phyloP scores from a whole-genome alignment of 2,329 filamentous ascomycete species.

The Aureobasidium uvarum region DNA sequence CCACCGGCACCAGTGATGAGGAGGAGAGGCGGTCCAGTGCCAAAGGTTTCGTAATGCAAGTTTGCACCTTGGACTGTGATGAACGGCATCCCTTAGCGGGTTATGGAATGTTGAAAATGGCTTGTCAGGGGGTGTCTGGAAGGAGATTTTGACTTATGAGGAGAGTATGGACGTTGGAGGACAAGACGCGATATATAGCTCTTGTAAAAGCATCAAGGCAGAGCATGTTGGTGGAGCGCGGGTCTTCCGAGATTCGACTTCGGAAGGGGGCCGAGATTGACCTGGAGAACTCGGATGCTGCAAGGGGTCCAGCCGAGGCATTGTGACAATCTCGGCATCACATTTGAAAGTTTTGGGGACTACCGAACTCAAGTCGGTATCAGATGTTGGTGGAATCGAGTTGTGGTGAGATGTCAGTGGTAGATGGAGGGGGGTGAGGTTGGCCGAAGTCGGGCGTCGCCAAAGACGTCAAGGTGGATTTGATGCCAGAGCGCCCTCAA shows the following conservation, averaged over 20 bases:
- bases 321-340: neutral
- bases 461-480: neutral
- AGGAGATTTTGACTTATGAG: too few species aligned
- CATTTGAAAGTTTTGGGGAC: neutral
- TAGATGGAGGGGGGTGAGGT: neutral
- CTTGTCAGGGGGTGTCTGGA: neutral
- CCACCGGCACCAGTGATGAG: constrained; percentile 3
- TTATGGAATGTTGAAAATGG: neutral
- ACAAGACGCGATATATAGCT: too few species aligned
- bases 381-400: neutral
- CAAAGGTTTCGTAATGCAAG: neutral
- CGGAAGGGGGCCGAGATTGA: neutral
- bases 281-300: neutral
- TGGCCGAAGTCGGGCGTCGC: neutral
- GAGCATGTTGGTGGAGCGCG: too few species aligned
- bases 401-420: neutral
- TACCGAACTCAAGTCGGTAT: neutral
- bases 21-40: neutral
- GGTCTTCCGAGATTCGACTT: neutral
- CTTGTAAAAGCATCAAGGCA: too few species aligned
- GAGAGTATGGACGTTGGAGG: too few species aligned
- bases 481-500: neutral
- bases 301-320: neutral
- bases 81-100: neutral
- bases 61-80: neutral